Conservation (phyloP, 164 flowering plant species). For the Pachysandra terminalis region DNA sequence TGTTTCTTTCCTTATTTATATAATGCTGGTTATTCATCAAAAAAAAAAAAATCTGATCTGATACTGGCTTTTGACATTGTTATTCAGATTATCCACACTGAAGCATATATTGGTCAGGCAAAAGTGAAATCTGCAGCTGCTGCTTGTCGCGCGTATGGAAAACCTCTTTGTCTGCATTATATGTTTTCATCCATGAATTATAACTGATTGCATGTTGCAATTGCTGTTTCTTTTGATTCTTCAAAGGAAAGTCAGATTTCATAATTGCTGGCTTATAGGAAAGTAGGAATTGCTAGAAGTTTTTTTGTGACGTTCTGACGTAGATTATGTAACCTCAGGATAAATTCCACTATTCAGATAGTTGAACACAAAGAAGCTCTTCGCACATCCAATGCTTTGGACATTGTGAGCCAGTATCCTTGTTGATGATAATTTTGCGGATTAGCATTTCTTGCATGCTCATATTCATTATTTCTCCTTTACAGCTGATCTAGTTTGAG, state of each 20-base stretch:
- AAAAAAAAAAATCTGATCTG: background rate
- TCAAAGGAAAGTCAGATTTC: too few relatives aligned
- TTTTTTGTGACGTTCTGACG: background rate
- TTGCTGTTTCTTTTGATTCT: background rate
- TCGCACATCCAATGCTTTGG: slow-evolving; percentile 79
- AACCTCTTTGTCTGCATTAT: background rate
- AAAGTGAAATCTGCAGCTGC: slow-evolving; percentile 97
- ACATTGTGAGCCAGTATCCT: slow-evolving; percentile 89
- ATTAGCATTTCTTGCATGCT: background rate
- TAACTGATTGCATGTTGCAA: background rate
- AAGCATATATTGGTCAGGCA: slow-evolving; percentile 78
- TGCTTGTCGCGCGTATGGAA: slow-evolving; percentile 79
- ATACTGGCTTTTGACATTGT: background rate
- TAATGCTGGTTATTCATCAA: too few relatives aligned
- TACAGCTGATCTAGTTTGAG: slow-evolving; percentile 8
- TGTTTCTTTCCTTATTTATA: background rate
- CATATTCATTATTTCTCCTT: background rate
- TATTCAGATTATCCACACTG: slow-evolving; percentile 81
- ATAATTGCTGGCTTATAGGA: background rate
- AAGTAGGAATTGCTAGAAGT: background rate
- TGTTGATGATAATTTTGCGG: background rate
- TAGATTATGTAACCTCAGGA: slow-evolving; percentile 37
- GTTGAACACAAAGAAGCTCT: slow-evolving; percentile 75
- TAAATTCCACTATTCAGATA: slow-evolving; percentile 75
- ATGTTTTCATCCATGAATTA: background rate